Evolutionary conservation across 1,139 yeast species (phyloP), one percentile per base, ranked within the genome.

Genomic region (Hyphopichia wangnamkhiaoensis): DNA sequence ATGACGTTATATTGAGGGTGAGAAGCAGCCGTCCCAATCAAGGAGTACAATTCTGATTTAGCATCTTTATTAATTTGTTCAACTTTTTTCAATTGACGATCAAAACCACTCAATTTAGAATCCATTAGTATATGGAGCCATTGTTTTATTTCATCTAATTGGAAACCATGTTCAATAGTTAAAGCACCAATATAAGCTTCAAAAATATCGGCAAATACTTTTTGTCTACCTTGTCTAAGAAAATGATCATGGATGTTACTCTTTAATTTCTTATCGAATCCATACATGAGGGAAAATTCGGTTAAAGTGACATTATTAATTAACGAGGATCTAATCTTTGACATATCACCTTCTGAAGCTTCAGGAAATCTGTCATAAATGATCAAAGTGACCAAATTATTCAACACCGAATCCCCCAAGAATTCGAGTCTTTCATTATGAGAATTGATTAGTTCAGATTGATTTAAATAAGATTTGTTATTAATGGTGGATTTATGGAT

Each of bases 341-440:
- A 82, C 46, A 94, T 65, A 33, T 80, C 83, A 28, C 98, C 98
- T 69, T 94, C 98, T 17, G 82, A 69, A 29, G 82, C 83, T 35
- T 73, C 65, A 0, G 95, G 93, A 52, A 84, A 85, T 43, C 76
- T 64, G 25, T 76, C 71, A 53, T 75, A 89, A 15, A 89, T 71
- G 35, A 89, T 72, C 45, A 79, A 68, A 0, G 97, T 84, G 36
- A 87, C 82, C 33, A 84, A 69, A 44, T 79, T 79, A 54, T 90
- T 88, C 47, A 93, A 68, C 15, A 90, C 79, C 0, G 98, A 83
- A 63, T 94, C 99, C 16, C 99, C 99, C 32, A 90, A 65, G 56
- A 90, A 94, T 63, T 94, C 99, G 29, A 93, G 70, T 38, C 98
- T 74, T 67, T 94, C 98, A 59, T 93, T 90, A 54, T 90, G 93